Evolutionary conservation across 2,329 filamentous ascomycete species (phyloP), one percentile per base, ranked within the genome.

Genomic region (Ramularia collo-cygni): DNA sequence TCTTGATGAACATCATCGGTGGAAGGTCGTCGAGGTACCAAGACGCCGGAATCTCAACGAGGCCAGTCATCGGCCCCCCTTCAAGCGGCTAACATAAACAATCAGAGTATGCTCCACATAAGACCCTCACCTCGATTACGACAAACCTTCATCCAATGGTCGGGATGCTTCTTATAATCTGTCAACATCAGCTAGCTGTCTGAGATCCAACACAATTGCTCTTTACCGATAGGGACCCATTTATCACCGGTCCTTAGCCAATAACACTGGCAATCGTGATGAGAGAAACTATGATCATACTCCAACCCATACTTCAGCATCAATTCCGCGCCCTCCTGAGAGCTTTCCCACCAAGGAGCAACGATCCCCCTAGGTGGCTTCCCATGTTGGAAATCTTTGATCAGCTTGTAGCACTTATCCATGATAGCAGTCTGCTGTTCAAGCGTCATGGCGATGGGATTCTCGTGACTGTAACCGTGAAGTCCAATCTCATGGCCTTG

Each of bases 381-480:
- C 4, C 83, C 79, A n/a, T 47, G 60, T 28, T 74, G 75, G 53
- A 89, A 83, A 0, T 81, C 76, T 0, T 77, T 85, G 24, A 87
- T 71, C 61, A 87, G 70, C 15, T 74, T 72, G 57, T 80, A 85
- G 13, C 81, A 85, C 62, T 85, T 85, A 53, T 83, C 79, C 4
- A 90, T 71, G 12, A 89, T 79, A 42, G 84, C 81, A 10, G 73
- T 74, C 59, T 89, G 83, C 63, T 89, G 84, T 56, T 87, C 82
- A 1, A 83, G 58, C 0, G 72, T 82, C 81, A 87, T 85, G 41
- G 79, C 75, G 0, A 69, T 70, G 0, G 83, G 81, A 52, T 87
- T 86, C 57, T 87, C 83, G 53, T 87, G 82, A 0, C 74, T 78
- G 62, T 87, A 87, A 4, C 81, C 83, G 47, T 87, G 83, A 5